These are phyloP conservation scores for Vaccinium darrowii DNA, from an alignment of 148 eudicot species.

Conservation along the genomic window DNA sequence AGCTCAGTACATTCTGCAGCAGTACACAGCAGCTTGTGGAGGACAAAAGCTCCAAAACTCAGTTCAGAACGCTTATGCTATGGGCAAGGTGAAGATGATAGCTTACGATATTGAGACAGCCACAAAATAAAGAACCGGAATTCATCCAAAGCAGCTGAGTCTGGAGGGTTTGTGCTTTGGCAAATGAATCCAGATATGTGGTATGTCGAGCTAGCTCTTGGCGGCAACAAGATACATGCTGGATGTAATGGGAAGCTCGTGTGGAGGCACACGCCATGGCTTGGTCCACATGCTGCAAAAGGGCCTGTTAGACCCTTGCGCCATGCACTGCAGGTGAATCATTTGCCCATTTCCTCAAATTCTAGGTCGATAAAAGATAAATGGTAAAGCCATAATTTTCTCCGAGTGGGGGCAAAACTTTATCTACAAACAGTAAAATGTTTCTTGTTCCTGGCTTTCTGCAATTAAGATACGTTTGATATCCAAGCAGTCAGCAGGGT, in stretches of 20 bases:
- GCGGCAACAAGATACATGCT: constrained; percentile 85
- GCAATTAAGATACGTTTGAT: background rate
- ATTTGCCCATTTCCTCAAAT: background rate
- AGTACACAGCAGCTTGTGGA: constrained; percentile 79
- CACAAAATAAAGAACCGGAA: constrained; percentile 65
- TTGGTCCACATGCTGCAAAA: constrained; percentile 86
- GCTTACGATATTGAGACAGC: constrained; percentile 84
- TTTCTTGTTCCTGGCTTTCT: background rate
- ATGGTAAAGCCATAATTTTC: background rate
- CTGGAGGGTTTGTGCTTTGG: constrained; percentile 88
- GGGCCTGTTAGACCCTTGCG: constrained; percentile 90
- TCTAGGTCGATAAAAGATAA: background rate
- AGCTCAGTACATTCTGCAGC: constrained; percentile 90
- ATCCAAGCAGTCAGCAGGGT: background rate
- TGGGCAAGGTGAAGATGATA: constrained; percentile 80
- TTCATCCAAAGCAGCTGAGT: constrained; percentile 70
- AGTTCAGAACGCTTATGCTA: constrained; percentile 75
- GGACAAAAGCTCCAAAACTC: constrained; percentile 67
- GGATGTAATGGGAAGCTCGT: constrained; percentile 84
- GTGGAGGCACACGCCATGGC: constrained; percentile 94
- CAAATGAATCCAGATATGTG: constrained; percentile 96
- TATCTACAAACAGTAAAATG: background rate
- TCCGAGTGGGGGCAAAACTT: background rate
- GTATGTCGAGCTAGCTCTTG: constrained; percentile 90
- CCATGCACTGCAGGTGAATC: constrained; percentile 78